Conservation (phyloP, 2,329 filamentous ascomycete genomes). For the Phoma sp. region DNA sequence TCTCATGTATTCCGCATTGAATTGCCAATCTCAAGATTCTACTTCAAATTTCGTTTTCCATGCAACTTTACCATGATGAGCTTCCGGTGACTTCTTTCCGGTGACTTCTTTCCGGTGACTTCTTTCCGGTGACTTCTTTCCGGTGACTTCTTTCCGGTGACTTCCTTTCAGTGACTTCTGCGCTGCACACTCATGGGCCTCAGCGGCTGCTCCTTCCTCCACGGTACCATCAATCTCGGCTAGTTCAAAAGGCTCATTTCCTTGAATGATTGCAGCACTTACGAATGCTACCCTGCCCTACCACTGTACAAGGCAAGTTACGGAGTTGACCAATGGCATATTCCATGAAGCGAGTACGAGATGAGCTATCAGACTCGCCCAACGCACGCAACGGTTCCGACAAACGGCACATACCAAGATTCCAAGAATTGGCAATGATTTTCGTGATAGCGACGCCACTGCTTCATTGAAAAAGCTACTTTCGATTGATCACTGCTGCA, state of each 20-base stretch:
- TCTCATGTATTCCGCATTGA: conserved; percentile 3
- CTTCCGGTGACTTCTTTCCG: neutral
- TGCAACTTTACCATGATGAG: neutral
- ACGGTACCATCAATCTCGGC: no score
- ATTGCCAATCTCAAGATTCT: neutral
- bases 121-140: neutral
- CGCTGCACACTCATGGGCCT: no score
- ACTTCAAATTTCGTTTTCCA: conserved; percentile 24
- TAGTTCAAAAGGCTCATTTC: no score
- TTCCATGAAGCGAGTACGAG: conserved; percentile 1
- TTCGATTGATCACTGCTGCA: conserved; percentile 1
- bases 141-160: neutral
- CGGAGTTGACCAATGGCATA: neutral
- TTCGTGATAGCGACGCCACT: neutral
- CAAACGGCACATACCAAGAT: no score
- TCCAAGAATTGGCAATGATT: no score
- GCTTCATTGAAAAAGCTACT: neutral
- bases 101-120: no score
- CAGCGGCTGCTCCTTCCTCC: no score
- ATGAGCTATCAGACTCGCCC: neutral
- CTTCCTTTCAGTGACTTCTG: no score
- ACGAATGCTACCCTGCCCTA: neutral
- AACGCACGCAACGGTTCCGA: neutral
- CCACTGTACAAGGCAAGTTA: neutral
- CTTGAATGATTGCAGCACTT: neutral